These are phyloP conservation scores for Diplodia intermedia DNA, from an alignment of 2,329 filamentous ascomycete species.

Conservation along the genomic window DNA sequence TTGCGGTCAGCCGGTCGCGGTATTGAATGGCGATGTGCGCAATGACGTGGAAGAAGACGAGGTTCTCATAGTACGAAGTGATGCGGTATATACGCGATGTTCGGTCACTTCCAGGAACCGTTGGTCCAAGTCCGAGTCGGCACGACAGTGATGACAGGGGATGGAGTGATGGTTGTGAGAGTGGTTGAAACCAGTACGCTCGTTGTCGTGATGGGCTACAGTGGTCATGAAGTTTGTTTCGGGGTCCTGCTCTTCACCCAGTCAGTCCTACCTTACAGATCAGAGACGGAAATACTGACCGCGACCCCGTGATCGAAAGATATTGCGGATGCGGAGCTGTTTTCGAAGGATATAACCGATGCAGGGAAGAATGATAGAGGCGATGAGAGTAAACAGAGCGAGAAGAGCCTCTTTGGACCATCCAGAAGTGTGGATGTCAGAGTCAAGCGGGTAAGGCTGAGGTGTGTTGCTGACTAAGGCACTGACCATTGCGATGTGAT, in stretches of 20 bases:
- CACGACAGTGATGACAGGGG: background rate
- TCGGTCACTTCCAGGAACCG: background rate
- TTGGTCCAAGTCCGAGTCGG: background rate
- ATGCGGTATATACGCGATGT: background rate
- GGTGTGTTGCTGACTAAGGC: background rate
- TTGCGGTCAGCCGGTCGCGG: background rate
- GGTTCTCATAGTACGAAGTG: background rate
- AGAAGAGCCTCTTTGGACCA: slow-evolving; percentile 3
- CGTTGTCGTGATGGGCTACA: background rate
- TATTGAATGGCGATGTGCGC: background rate
- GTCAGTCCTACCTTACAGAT: background rate
- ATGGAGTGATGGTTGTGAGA: background rate
- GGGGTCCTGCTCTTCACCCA: background rate
- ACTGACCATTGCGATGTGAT: background rate
- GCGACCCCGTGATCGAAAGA: too few species aligned
- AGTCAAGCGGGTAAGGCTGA: background rate
- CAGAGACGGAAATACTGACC: too few species aligned
- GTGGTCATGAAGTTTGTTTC: background rate
- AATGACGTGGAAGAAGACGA: background rate
- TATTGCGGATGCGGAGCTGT: too few species aligned
- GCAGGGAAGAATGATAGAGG: background rate
- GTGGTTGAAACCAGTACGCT: background rate
- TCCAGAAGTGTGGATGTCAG: background rate
- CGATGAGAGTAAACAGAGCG: background rate
- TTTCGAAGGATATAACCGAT: background rate